Evolutionary conservation across 2,329 filamentous ascomycete genomes (phyloP).

Genomic region (Alternaria burnsii): DNA sequence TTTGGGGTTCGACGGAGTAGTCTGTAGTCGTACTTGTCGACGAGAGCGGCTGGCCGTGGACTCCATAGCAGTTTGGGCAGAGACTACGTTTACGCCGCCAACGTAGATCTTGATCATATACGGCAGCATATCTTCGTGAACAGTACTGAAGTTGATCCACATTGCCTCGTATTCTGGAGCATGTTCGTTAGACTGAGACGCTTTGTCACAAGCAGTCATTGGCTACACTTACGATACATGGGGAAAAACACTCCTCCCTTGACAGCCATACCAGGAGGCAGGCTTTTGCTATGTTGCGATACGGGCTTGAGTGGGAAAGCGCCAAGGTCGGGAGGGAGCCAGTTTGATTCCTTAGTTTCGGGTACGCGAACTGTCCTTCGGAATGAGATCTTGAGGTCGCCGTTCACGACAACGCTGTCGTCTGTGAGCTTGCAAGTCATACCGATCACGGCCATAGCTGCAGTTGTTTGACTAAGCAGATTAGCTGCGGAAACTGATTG

Average conservation of each 20-base stretch:
- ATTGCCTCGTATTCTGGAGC: slow-evolving; percentile 52
- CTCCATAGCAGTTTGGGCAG: slow-evolving; percentile 39
- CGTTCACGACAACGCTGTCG: slow-evolving; percentile 13
- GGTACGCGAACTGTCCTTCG: slow-evolving; percentile 28
- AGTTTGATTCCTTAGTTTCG: slow-evolving; percentile 41
- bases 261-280: slow-evolving; percentile 47
- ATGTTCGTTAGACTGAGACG: neutral
- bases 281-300: slow-evolving; percentile 31
- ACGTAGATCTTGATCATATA: slow-evolving; percentile 54
- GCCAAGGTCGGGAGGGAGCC: slow-evolving; percentile 24
- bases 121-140: neutral
- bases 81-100: slow-evolving; percentile 56
- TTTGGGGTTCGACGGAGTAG: neutral
- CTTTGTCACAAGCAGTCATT: no score
- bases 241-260: slow-evolving; percentile 59
- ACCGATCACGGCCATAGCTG: neutral
- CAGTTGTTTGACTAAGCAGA: neutral
- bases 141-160: slow-evolving; percentile 51
- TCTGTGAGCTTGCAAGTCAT: neutral
- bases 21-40: slow-evolving; percentile 2
- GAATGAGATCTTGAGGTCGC: slow-evolving; percentile 26
- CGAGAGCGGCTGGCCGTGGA: neutral
- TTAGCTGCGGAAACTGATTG: neutral
- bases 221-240: slow-evolving; percentile 57
- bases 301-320: slow-evolving; percentile 21